Percentiles rank a stretch among this genome's conserved stretches.
These are phyloP conservation scores for Heliosperma pusillum DNA, from an alignment of 148 eudicot genomes.

Conservation along the genomic window DNA sequence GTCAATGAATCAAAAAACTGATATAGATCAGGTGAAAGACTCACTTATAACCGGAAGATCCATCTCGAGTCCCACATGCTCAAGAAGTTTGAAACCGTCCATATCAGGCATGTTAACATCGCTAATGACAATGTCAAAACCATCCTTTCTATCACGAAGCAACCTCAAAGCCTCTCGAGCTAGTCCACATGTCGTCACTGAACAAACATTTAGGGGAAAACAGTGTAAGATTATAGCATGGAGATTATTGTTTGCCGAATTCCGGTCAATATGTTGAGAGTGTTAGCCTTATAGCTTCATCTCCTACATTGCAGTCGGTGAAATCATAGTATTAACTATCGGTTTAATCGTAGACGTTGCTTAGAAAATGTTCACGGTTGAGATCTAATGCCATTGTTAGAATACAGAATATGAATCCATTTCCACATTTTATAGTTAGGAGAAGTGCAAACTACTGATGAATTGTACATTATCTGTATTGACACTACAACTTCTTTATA, in stretches of 20 bases:
- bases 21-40: conserved; percentile 20
- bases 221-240: conserved; percentile 30
- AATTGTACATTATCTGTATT: too few species aligned
- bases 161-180: conserved; percentile 79
- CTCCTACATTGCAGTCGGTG: too few species aligned
- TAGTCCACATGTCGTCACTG: conserved; percentile 91
- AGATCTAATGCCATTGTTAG: too few species aligned
- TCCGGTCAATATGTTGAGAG: too few species aligned
- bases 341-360: too few species aligned
- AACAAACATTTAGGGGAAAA: conserved; percentile 20
- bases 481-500: too few species aligned
- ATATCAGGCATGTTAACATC: conserved; percentile 99
- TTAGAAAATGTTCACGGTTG: too few species aligned
- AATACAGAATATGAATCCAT: too few species aligned
- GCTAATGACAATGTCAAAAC: conserved; percentile 91
- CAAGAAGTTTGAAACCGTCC: conserved; percentile 98
- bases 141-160: conserved; percentile 89
- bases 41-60: conserved; percentile 97
- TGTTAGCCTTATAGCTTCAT: conserved; percentile 44
- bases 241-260: too few species aligned
- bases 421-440: too few species aligned
- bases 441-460: too few species aligned
- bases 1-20: neutral
- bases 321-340: too few species aligned
- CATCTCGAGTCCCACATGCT: conserved; percentile 97